Base-by-base conservation (phyloP, 2,329 filamentous ascomycete genomes). In the Cladophialophora bantiana region DNA sequence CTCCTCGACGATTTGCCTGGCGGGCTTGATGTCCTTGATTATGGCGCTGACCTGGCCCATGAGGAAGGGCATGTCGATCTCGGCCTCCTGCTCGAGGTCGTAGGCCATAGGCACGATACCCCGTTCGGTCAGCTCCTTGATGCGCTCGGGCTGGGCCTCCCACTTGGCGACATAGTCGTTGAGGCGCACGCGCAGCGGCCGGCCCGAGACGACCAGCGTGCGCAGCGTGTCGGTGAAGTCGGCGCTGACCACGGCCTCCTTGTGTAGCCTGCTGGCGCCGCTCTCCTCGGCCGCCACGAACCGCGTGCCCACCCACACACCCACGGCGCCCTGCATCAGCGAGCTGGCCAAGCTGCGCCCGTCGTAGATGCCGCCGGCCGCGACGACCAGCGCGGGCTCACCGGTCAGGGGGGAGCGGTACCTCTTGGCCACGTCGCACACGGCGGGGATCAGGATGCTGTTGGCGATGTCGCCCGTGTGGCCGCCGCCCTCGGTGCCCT, bases 21-120 rank as follows among this genome's bases (percentile, higher is more conserved):
- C 94, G 0, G 94, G 93, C 82, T 95, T 88, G 67, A 97, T 87
- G 71, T 89, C 88, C 38, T 82, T 78, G 65, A 97, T 91, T 0
- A 89, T 85, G 1, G 91, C 94, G 0, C 93, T 91, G 7, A 97
- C 94, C 81, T 97, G 93, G 0, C 94, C 94, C 94, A 97, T 97
- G 75, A 97, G 77, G 78, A 94, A 93, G 12, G 94, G 94, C 64
- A 91, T 83, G 75, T 97, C 94, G 12, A 96, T 82, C 63, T 89
- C 89, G 0, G 90, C 91, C 62, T 93, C 85, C 36, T 72, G 59
- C 58, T 96, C 92, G 74, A 97, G 83, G 76, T 98, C 94, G 75
- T 92, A 84, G 79, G 90, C 87, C 70, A 97, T 83, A 0, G 94
- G 94, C 68, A 96, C 89, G 35, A 96, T 80, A 0, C 94, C 94